Evolutionary conservation across 345 rosid species (phyloP).

Genomic region (Arabis alpina): DNA sequence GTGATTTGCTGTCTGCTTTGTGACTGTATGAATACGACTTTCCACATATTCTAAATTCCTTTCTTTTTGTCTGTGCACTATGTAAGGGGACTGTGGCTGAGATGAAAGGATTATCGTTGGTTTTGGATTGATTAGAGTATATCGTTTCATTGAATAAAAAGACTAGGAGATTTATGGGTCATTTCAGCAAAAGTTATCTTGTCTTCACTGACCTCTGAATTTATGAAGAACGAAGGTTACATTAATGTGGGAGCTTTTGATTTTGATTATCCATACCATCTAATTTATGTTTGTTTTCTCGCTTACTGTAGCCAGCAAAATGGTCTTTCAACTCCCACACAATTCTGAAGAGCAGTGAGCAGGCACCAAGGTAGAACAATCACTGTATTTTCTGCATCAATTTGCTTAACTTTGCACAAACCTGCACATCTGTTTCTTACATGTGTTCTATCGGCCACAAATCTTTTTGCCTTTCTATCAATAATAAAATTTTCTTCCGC

Average conservation of each 20-base stretch:
- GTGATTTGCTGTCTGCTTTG: constrained; percentile 3
- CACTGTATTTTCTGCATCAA: neutral
- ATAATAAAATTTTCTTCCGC: neutral
- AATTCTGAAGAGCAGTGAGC: constrained; percentile 78
- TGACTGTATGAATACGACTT: constrained; percentile 1
- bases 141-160: neutral
- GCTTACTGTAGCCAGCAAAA: constrained; percentile 70
- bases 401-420: constrained; percentile 6
- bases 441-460: neutral
- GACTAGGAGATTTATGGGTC: neutral
- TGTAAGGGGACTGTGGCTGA: neutral
- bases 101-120: neutral
- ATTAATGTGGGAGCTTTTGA: constrained; percentile 9
- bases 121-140: neutral
- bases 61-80: neutral
- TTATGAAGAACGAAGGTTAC: constrained; percentile 6
- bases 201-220: constrained; percentile 3
- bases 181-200: constrained; percentile 5
- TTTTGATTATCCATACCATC: neutral
- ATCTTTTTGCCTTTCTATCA: neutral
- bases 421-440: neutral
- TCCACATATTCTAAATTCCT: neutral
- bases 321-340: constrained; percentile 91
- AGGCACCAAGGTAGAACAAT: constrained; percentile 73
- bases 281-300: neutral